A percentile compares a stretch with the other conserved stretches of the same genome.
Conservation (phyloP, 352 stramenopile species). For the Phytophthora uliginosa region DNA sequence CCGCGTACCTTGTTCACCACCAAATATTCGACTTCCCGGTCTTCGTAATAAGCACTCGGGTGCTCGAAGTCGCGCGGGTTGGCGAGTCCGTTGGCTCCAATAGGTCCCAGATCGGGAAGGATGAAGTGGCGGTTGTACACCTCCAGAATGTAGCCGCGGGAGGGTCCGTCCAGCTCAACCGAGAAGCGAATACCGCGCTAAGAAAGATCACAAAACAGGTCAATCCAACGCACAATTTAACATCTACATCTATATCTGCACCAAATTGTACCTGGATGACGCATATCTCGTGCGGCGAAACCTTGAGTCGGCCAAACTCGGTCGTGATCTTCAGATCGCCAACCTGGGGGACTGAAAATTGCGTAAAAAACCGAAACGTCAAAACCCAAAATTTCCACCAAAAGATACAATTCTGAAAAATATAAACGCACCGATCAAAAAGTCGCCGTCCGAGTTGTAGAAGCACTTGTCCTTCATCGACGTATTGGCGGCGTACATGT, state of each 20-base stretch:
- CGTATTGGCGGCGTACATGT: conserved; percentile 94
- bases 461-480: conserved; percentile 94
- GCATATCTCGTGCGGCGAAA: conserved; percentile 93
- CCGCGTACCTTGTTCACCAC: conserved; percentile 75
- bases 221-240: background rate
- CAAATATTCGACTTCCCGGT: conserved; percentile 81
- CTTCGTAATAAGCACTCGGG: conserved; percentile 92
- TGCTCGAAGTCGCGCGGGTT: conserved; percentile 97
- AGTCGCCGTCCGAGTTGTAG: conserved; percentile 98
- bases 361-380: background rate
- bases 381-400: background rate
- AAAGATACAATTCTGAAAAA: background rate
- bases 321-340: conserved; percentile 93
- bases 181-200: conserved; percentile 95
- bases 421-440: conserved; percentile 86
- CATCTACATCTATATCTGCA: background rate
- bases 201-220: background rate
- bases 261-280: conserved; percentile 90
- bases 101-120: conserved; percentile 96
- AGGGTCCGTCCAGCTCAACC: conserved; percentile 86
- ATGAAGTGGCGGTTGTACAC: conserved; percentile 97
- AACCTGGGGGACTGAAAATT: conserved; percentile 88
- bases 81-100: conserved; percentile 97
- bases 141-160: conserved; percentile 96
- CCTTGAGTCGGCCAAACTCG: conserved; percentile 93